phyloP scores from a whole-genome alignment of 2,329 filamentous ascomycete species.

The Diaporthe capsici region DNA sequence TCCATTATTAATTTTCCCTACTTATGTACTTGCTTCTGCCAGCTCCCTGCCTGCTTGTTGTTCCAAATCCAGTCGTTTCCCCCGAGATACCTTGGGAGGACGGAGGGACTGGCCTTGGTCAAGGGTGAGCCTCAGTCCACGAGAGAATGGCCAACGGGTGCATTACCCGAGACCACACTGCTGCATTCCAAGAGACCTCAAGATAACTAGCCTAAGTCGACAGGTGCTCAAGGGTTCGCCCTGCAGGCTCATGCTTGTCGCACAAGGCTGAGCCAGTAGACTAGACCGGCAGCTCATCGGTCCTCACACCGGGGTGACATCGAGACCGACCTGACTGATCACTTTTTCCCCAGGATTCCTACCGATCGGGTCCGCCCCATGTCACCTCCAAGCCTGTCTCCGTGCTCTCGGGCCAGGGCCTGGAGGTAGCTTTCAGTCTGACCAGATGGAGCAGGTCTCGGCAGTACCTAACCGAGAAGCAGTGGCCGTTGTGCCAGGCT shows the following conservation, averaged over 20 bases:
- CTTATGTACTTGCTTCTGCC: constrained; percentile 7
- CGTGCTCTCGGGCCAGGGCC: not conserved
- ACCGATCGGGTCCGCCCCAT: constrained; percentile 14
- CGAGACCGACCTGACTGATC: constrained; percentile 30
- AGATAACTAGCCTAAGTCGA: not conserved
- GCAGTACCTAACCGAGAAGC: constrained; percentile 4
- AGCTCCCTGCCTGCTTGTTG: not conserved
- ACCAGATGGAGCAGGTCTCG: constrained; percentile 16
- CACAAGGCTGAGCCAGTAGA: constrained; percentile 30
- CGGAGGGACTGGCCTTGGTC: not conserved
- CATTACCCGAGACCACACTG: not conserved
- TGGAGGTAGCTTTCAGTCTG: not conserved
- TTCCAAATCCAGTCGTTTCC: not conserved
- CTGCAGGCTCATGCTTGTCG: constrained; percentile 17
- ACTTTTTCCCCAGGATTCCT: constrained; percentile 32
- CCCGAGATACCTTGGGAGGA: not conserved
- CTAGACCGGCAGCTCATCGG: constrained; percentile 20
- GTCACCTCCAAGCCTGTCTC: constrained; percentile 10
- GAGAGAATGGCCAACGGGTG: not conserved
- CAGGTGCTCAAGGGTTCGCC: not conserved
- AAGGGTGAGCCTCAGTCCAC: not conserved
- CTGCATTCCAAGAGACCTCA: not conserved
- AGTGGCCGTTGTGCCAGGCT: constrained; percentile 17
- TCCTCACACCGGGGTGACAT: constrained; percentile 31
- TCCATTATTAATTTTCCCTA: not conserved